Percentiles rank a stretch among this genome's conserved stretches.
Evolutionary conservation across 768 basidiomycete genomes (phyloP).

Genomic region (Pulveroboletus sp.): DNA sequence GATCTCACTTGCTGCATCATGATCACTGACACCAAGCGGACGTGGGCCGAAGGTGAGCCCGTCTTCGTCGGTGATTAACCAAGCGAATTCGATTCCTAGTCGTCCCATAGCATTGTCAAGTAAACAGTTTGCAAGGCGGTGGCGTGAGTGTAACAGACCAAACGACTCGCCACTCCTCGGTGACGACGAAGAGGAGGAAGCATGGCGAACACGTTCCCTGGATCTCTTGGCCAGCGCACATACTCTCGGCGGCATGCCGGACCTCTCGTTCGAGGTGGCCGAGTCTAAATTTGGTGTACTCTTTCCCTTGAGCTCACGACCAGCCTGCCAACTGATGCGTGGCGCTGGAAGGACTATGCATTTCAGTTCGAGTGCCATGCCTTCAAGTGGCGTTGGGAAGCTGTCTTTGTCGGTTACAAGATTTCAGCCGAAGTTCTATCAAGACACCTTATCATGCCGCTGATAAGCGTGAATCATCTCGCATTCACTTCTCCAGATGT

Average conservation of each 20-base stretch:
- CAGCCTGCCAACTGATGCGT: constrained; percentile 12
- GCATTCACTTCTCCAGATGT: constrained; percentile 59
- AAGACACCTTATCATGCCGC: constrained; percentile 70
- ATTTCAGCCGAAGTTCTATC: constrained; percentile 69
- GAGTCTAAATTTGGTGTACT: constrained; percentile 57
- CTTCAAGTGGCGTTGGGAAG: constrained; percentile 81
- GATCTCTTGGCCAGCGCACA: constrained; percentile 55
- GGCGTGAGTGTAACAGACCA: constrained; percentile 54
- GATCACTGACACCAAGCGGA: constrained; percentile 68
- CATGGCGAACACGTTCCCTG: constrained; percentile 54
- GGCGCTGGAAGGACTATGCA: constrained; percentile 53
- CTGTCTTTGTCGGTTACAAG: constrained; percentile 57
- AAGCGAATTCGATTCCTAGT: constrained; percentile 13
- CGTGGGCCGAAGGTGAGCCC: constrained; percentile 67
- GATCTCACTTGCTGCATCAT: constrained; percentile 58
- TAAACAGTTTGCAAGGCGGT: constrained; percentile 62
- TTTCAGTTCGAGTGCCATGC: constrained; percentile 52
- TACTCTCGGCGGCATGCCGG: constrained; percentile 54
- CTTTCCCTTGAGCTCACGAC: background rate
- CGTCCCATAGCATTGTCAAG: constrained; percentile 43
- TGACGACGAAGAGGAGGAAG: constrained; percentile 46
- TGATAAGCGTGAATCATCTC: constrained; percentile 67
- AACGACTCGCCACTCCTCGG: constrained; percentile 25
- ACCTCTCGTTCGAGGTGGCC: constrained; percentile 54
- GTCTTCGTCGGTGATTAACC: constrained; percentile 20